phyloP scores from a whole-genome alignment of 2,329 filamentous ascomycete genomes.

The Alternaria sp. region DNA sequence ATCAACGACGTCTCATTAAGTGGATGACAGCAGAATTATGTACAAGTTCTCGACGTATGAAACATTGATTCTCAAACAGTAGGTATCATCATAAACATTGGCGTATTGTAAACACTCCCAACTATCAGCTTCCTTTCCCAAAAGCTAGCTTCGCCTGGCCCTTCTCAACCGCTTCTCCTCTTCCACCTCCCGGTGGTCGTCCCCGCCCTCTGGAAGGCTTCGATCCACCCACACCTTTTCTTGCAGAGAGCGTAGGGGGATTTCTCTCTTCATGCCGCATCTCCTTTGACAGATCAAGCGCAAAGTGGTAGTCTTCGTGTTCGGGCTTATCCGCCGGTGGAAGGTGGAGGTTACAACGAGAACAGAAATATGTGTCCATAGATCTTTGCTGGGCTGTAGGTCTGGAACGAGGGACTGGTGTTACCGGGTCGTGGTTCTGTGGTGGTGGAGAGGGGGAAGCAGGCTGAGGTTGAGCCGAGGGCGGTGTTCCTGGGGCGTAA shows the following conservation, averaged over 20 bases:
- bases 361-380: constrained; percentile 62
- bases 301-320: constrained; percentile 95
- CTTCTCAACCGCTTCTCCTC: constrained; percentile 47
- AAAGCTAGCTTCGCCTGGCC: constrained; percentile 58
- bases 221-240: constrained; percentile 19
- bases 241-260: constrained; percentile 6
- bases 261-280: constrained; percentile 46
- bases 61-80: not conserved
- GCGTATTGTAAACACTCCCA: not conserved
- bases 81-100: not conserved
- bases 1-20: not conserved
- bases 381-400: constrained; percentile 31
- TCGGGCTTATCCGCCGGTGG: constrained; percentile 69
- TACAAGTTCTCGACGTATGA: not conserved
- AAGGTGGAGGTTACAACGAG: constrained; percentile 71
- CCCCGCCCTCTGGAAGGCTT: constrained; percentile 47
- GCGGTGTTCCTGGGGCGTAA: constrained; percentile 35
- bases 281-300: constrained; percentile 80
- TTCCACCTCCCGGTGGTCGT: constrained; percentile 43
- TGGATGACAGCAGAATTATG: not conserved
- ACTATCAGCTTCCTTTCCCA: constrained; percentile 33
- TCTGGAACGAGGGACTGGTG: constrained; percentile 1
- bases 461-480: constrained; percentile 43
- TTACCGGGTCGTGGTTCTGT: constrained; percentile 13
- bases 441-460: constrained; percentile 9